Conservation (phyloP, 768 basidiomycete species). For the Tephrocybe sp. region DNA sequence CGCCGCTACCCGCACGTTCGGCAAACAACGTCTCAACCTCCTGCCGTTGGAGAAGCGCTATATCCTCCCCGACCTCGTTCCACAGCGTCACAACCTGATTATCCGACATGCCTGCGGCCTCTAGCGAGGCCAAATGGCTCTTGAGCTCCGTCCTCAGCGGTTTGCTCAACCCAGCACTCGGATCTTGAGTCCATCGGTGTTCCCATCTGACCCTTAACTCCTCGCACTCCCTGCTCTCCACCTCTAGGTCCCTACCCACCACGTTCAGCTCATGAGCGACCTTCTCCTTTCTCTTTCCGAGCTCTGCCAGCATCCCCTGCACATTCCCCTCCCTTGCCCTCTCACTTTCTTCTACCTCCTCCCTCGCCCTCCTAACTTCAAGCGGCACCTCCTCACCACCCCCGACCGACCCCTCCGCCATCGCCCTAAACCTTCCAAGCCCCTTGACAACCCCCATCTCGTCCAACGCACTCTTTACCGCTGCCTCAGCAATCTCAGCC, state of each 20-base stretch:
- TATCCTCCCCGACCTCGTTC: constrained; percentile 66
- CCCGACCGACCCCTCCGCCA: constrained; percentile 63
- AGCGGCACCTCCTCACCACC: constrained; percentile 68
- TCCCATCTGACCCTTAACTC: constrained; percentile 84
- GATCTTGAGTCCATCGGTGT: constrained; percentile 84
- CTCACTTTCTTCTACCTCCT: constrained; percentile 73
- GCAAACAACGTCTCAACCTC: constrained; percentile 64
- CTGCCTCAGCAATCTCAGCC: constrained; percentile 80
- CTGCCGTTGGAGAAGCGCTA: constrained; percentile 58
- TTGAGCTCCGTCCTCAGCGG: constrained; percentile 77
- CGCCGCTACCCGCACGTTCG: constrained; percentile 41
- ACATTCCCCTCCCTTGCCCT: constrained; percentile 70
- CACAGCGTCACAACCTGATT: constrained; percentile 72
- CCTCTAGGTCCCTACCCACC: constrained; percentile 68
- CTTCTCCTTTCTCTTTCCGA: constrained; percentile 56
- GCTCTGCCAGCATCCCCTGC: constrained; percentile 58
- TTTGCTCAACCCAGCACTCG: constrained; percentile 74
- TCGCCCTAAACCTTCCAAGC: constrained; percentile 68
- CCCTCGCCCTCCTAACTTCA: constrained; percentile 71
- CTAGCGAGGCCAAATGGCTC: constrained; percentile 66
- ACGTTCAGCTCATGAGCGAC: constrained; percentile 64
- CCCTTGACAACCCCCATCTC: constrained; percentile 75
- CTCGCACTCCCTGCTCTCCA: constrained; percentile 88
- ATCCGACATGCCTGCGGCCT: constrained; percentile 79
- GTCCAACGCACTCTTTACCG: constrained; percentile 79